Evolutionary conservation across 2,329 filamentous ascomycete species (phyloP).

Genomic region (Xylaria sp.): DNA sequence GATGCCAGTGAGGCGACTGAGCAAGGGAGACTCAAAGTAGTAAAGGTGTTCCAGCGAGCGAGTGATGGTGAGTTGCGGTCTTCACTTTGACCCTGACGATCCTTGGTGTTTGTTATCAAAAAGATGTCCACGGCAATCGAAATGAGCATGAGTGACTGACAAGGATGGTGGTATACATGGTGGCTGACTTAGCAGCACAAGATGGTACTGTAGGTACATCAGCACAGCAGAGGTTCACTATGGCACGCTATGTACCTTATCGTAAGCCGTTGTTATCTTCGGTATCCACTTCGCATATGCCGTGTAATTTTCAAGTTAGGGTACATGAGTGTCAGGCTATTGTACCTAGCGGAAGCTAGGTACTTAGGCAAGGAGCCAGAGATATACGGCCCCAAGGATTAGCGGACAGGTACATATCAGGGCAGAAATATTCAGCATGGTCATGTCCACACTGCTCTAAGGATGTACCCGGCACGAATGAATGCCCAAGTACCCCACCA

Average conservation of each 20-base stretch:
- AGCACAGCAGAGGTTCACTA: not conserved
- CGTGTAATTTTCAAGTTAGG: not conserved
- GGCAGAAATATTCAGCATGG: not conserved
- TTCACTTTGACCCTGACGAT: constrained; percentile 28
- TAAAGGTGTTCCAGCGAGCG: not conserved
- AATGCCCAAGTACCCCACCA: not conserved
- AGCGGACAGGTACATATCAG: not conserved
- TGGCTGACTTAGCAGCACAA: not conserved
- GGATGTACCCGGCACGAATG: not conserved
- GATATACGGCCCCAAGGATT: not conserved
- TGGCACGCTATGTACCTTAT: no score
- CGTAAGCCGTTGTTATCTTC: not conserved
- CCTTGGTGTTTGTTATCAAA: constrained; percentile 12
- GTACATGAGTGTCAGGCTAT: not conserved
- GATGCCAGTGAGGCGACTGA: not conserved
- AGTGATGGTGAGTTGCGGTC: not conserved
- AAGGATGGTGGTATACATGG: constrained; percentile 5
- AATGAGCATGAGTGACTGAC: constrained; percentile 7
- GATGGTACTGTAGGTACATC: not conserved
- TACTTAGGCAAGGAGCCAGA: not conserved
- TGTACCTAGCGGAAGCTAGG: not conserved
- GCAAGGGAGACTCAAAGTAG: not conserved
- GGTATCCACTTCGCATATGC: not conserved
- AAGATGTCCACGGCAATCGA: constrained; percentile 12
- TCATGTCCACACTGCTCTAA: not conserved